Percentiles rank a stretch among this genome's conserved stretches.
Conservation (phyloP, 345 rosid species). For the Camelina laxa region DNA sequence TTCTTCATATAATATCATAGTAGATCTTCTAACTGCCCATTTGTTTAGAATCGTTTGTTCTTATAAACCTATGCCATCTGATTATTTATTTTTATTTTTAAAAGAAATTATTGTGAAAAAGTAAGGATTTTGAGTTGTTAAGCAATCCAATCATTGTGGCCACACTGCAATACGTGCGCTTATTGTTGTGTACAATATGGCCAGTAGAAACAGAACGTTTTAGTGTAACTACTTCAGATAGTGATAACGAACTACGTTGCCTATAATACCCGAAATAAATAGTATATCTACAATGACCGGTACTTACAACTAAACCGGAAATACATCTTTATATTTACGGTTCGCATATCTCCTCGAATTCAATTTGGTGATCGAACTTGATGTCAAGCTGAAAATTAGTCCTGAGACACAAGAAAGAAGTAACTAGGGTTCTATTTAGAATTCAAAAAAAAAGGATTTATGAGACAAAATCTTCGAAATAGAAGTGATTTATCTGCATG, state of each 20-base stretch:
- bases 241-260: neutral
- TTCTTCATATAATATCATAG: neutral
- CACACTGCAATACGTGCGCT: too few relatives aligned
- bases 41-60: neutral
- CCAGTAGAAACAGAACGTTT: constrained; percentile 1
- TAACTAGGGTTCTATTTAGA: neutral
- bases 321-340: neutral
- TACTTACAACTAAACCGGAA: neutral
- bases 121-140: too few relatives aligned
- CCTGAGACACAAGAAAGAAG: neutral
- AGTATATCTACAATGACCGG: neutral
- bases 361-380: neutral
- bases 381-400: neutral
- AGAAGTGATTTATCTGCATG: too few relatives aligned
- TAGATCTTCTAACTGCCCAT: too few relatives aligned
- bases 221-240: neutral
- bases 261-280: neutral
- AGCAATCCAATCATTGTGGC: too few relatives aligned
- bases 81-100: too few relatives aligned
- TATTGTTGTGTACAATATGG: neutral
- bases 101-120: too few relatives aligned
- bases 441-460: neutral
- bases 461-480: too few relatives aligned
- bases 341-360: neutral
- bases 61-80: neutral